Percentiles rank a stretch among this genome's conserved stretches.
These are phyloP conservation scores for Nemania serpens DNA, from an alignment of 2,329 filamentous ascomycete species.

Conservation along the genomic window DNA sequence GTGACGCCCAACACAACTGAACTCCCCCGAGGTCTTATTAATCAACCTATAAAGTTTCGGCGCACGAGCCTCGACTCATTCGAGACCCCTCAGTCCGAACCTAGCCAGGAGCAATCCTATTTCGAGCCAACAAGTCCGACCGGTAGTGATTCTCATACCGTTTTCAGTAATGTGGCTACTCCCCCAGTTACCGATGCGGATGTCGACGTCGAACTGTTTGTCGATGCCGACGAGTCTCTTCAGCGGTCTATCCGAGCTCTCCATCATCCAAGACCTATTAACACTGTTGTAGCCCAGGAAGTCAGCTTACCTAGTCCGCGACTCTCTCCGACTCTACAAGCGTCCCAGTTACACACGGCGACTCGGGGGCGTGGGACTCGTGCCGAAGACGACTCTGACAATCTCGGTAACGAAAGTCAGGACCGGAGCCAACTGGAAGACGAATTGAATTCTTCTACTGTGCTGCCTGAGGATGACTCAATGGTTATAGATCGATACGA, in stretches of 20 bases:
- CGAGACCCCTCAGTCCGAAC: slow-evolving; percentile 52
- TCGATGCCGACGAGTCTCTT: slow-evolving; percentile 55
- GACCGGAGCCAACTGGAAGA: slow-evolving; percentile 47
- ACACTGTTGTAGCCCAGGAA: slow-evolving; percentile 78
- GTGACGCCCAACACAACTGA: slow-evolving; percentile 65
- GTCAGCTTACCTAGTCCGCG: slow-evolving; percentile 94
- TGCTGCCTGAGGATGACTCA: slow-evolving; percentile 33
- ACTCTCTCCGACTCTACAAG: slow-evolving; percentile 86
- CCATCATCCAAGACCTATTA: slow-evolving; percentile 59
- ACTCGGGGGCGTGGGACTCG: slow-evolving; percentile 49
- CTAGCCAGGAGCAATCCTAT: slow-evolving; percentile 46
- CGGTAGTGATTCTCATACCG: slow-evolving; percentile 60
- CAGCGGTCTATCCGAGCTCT: slow-evolving; percentile 52
- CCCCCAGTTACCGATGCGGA: slow-evolving; percentile 78
- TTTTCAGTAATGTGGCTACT: slow-evolving; percentile 70
- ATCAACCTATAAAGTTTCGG: slow-evolving; percentile 49
- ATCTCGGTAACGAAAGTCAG: slow-evolving; percentile 49
- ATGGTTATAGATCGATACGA: slow-evolving; percentile 36
- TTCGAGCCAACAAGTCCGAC: slow-evolving; percentile 58
- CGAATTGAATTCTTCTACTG: slow-evolving; percentile 37
- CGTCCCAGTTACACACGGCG: slow-evolving; percentile 56
- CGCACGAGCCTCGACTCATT: slow-evolving; percentile 48
- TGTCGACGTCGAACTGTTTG: slow-evolving; percentile 65
- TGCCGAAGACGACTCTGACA: slow-evolving; percentile 46
- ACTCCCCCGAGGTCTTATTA: slow-evolving; percentile 33